These are phyloP conservation scores for Debaryomyces tyrocola DNA, from an alignment of 805 yeast species.

Conservation along the genomic window DNA sequence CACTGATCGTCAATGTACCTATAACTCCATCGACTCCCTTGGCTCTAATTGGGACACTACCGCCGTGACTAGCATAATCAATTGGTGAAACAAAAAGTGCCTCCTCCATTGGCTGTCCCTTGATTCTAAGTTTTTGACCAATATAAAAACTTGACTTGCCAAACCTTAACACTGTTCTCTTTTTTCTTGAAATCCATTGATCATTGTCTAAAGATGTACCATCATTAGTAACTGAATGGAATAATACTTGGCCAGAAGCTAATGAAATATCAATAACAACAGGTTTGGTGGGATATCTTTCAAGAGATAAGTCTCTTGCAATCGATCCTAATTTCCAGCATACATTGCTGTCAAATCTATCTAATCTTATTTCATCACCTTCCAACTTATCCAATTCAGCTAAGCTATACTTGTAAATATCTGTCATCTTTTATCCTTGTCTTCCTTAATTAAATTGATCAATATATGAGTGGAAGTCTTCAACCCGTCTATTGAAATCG, in stretches of 20 bases:
- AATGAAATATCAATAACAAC: constrained; percentile 51
- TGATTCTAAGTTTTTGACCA: constrained; percentile 42
- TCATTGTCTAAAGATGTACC: constrained; percentile 53
- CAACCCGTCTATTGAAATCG: too few relatives aligned
- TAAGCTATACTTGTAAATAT: constrained; percentile 13
- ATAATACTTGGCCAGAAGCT: constrained; percentile 45
- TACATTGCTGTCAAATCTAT: constrained; percentile 28
- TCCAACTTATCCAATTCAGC: constrained; percentile 23
- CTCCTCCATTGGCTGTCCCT: constrained; percentile 36
- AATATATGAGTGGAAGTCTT: too few relatives aligned
- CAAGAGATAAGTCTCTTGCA: constrained; percentile 36
- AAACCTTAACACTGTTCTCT: constrained; percentile 47
- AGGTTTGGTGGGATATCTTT: constrained; percentile 24
- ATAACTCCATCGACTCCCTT: constrained; percentile 34
- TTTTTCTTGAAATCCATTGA: constrained; percentile 52
- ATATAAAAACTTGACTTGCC: constrained; percentile 48
- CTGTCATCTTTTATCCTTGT: constrained; percentile 10
- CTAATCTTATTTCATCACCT: constrained; percentile 16
- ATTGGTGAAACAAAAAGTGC: constrained; percentile 38
- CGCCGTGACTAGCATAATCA: constrained; percentile 57
- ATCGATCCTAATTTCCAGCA: constrained; percentile 49
- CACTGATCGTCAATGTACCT: constrained; percentile 56
- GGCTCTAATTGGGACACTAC: constrained; percentile 51
- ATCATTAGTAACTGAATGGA: constrained; percentile 39
- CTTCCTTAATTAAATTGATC: background rate